Conservation (phyloP, 2,329 filamentous ascomycete species). For the Leptoxyphium fumago region DNA sequence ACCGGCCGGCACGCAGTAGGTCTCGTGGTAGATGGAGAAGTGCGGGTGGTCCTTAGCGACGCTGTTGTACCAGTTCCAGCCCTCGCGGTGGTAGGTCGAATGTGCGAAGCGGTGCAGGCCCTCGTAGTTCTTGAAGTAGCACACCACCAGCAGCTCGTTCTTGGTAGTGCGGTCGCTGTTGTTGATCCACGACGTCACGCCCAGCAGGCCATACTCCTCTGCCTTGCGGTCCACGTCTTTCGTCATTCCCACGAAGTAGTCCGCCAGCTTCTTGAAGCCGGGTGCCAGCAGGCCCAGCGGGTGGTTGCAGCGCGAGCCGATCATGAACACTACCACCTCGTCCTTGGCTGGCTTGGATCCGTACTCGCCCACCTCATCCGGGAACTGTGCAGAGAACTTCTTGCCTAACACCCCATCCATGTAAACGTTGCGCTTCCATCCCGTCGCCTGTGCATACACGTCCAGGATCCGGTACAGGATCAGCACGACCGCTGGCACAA, state of each 20-base stretch:
- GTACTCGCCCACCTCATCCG: constrained; percentile 19
- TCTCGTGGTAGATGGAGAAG: constrained; percentile 42
- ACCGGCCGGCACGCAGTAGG: constrained; percentile 30
- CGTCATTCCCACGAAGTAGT: constrained; percentile 27
- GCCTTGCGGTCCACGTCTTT: constrained; percentile 19
- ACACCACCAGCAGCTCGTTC: constrained; percentile 28
- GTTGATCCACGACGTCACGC: constrained; percentile 27
- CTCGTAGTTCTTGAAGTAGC: constrained; percentile 38
- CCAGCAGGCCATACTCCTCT: constrained; percentile 34
- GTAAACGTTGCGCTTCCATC: constrained; percentile 24
- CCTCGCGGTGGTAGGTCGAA: constrained; percentile 31
- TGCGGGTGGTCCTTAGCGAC: constrained; percentile 22
- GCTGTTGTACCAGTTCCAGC: constrained; percentile 36
- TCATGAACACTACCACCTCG: constrained; percentile 24
- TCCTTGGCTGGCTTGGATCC: constrained; percentile 16
- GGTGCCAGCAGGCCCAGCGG: constrained; percentile 37
- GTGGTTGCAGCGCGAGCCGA: constrained; percentile 21
- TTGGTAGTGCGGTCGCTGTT: constrained; percentile 23
- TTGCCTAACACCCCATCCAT: constrained; percentile 21
- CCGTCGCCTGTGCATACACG: constrained; percentile 19
- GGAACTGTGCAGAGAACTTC: constrained; percentile 26
- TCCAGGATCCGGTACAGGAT: constrained; percentile 22
- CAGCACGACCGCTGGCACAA: constrained; percentile 20
- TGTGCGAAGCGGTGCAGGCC: constrained; percentile 40
- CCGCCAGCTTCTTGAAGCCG: constrained; percentile 25